Evolutionary conservation across 176 grass and related monocot genomes (phyloP), one percentile per base, ranked within the genome.

Genomic region (Musa schizocarpa): DNA sequence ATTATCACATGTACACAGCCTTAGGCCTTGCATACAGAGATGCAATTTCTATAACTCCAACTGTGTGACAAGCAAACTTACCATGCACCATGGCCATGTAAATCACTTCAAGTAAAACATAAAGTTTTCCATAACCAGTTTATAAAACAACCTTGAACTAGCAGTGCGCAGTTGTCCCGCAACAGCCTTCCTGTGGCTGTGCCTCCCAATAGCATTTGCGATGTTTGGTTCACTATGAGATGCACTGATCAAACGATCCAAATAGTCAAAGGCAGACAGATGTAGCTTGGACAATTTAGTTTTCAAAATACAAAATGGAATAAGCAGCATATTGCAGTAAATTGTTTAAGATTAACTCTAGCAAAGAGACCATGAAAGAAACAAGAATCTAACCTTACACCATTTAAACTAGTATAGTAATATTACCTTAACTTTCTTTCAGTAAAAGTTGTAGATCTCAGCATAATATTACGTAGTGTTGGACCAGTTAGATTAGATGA

Each of bases 151-250:
- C 93, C 93, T 97, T 75, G 87, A 93, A 83, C 89, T 92, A 90
- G 87, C 85, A 72, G 83, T 83, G 52, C 58, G 70, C 54, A 87
- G 74, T 83, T 97, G 90, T 81, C 87, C 91, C 49, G 87, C 79
- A 80, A 97, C 85, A 92, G 83, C 90, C 88, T 84, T 97, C 75
- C 81, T 87, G 54, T 87, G 87, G 77, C 86, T 97, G 56, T 71
- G 87, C 77, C 90, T 88, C 90, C 89, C 88, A 72, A 90, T 84
- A 70, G 83, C 83, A 82, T 97, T 97, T 74, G 85, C 85, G 79
- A 97, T 97, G 59, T 97, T 88, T 27, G 93, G 90, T 83, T 97
- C 93, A 77, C 93, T 97, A 79, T 91, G 91, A 77, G 93, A 97
- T 57, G 82, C 84, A 86, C 93, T 97, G 77, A 53, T 88, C 76